These are phyloP conservation scores for Arthrinium puccinioides DNA, from an alignment of 2,329 filamentous ascomycete genomes.

Conservation along the genomic window DNA sequence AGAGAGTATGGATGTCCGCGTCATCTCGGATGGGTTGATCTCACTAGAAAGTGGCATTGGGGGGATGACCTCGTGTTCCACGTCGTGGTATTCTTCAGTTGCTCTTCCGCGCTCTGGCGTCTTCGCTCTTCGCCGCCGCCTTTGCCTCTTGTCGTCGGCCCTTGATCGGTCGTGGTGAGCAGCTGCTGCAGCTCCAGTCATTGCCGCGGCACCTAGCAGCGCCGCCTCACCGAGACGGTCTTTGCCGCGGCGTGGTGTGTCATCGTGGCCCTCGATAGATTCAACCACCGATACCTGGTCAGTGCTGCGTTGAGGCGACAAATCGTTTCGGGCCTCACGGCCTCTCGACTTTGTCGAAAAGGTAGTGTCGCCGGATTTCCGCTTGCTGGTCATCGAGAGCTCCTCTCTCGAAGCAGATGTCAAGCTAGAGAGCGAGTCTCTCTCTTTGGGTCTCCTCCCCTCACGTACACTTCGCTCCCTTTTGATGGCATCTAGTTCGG, in stretches of 20 bases:
- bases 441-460: slow-evolving; percentile 36
- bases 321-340: slow-evolving; percentile 47
- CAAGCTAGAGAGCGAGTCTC: slow-evolving; percentile 55
- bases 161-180: slow-evolving; percentile 32
- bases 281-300: slow-evolving; percentile 41
- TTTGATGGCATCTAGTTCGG: slow-evolving; percentile 86
- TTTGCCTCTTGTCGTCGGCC: slow-evolving; percentile 41
- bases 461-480: slow-evolving; percentile 77
- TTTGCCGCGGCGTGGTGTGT: slow-evolving; percentile 37
- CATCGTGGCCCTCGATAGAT: slow-evolving; percentile 31
- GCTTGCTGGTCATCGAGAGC: slow-evolving; percentile 40
- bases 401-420: slow-evolving; percentile 50
- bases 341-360: slow-evolving; percentile 44
- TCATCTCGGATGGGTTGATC: slow-evolving; percentile 79
- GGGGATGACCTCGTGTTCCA: slow-evolving; percentile 52
- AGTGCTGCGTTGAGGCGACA: slow-evolving; percentile 40
- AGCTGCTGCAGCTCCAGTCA: slow-evolving; percentile 27
- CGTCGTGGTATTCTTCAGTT: slow-evolving; percentile 43
- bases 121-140: slow-evolving; percentile 45
- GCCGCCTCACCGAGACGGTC: slow-evolving; percentile 30
- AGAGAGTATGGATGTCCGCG: slow-evolving; percentile 78
- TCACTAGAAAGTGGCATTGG: slow-evolving; percentile 87
- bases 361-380: slow-evolving; percentile 43
- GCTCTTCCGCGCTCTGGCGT: slow-evolving; percentile 38
- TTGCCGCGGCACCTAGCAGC: slow-evolving; percentile 35